A percentile compares a stretch with the other conserved stretches of the same genome.
Evolutionary conservation across 2,329 filamentous ascomycete genomes (phyloP).

Genomic region (Claviceps arundinis): DNA sequence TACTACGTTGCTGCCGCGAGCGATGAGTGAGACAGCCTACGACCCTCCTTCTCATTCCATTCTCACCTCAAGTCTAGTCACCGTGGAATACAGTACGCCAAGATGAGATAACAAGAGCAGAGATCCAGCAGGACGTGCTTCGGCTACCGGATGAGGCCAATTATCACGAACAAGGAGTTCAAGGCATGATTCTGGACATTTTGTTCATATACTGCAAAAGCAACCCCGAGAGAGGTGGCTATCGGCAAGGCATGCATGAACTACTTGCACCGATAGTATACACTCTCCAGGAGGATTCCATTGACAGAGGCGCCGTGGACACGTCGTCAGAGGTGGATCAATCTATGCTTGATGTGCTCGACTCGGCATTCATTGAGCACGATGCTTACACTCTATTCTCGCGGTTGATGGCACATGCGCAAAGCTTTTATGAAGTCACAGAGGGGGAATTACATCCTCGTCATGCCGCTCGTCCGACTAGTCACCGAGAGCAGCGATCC

Average conservation of each 20-base stretch:
- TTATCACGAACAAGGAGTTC: conserved; percentile 68
- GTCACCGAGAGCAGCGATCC: conserved; percentile 25
- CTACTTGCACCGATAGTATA: conserved; percentile 79
- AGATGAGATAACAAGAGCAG: conserved; percentile 71
- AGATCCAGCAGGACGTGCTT: conserved; percentile 91
- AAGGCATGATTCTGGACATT: conserved; percentile 73
- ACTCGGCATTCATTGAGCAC: conserved; percentile 68
- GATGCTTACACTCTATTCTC: conserved; percentile 81
- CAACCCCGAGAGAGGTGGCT: conserved; percentile 72
- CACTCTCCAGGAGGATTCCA: conserved; percentile 69
- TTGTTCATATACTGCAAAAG: conserved; percentile 92
- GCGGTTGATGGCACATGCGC: conserved; percentile 75
- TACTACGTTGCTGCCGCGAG: background rate
- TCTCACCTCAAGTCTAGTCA: conserved; percentile 39
- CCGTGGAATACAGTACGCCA: conserved; percentile 80
- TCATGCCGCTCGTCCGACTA: conserved; percentile 10
- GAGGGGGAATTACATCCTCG: conserved; percentile 7
- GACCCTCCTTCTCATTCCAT: background rate
- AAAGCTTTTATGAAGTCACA: conserved; percentile 68
- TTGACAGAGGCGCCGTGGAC: conserved; percentile 35
- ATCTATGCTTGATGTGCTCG: conserved; percentile 52
- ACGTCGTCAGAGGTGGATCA: conserved; percentile 27
- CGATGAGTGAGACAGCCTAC: background rate
- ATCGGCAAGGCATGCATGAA: conserved; percentile 99
- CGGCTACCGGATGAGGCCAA: conserved; percentile 84